Conservation (phyloP, 768 basidiomycete genomes). For the Austroboletus eburneus region DNA sequence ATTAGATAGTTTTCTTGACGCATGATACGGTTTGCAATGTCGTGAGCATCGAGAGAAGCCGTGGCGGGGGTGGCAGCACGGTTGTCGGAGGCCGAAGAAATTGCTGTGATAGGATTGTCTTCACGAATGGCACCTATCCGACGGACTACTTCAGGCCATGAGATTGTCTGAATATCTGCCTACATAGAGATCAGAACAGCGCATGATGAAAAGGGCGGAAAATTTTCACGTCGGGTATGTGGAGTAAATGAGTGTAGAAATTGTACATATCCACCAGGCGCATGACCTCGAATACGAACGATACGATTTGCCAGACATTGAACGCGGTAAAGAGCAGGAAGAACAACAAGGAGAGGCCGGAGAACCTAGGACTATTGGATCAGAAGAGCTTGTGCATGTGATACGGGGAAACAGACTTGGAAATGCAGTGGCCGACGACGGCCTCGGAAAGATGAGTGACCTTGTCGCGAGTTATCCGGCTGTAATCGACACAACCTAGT, state of each 20-base stretch:
- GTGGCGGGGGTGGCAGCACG: slow-evolving; percentile 59
- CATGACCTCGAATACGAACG: slow-evolving; percentile 69
- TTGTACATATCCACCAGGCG: slow-evolving; percentile 92
- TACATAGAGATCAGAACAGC: slow-evolving; percentile 34
- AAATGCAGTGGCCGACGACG: slow-evolving; percentile 77
- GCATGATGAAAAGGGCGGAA: not conserved
- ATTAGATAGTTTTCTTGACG: slow-evolving; percentile 98
- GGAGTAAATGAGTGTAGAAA: slow-evolving; percentile 92
- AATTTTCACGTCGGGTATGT: slow-evolving; percentile 84
- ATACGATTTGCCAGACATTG: slow-evolving; percentile 83
- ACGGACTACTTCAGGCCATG: slow-evolving; percentile 93
- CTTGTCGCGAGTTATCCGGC: slow-evolving; percentile 63
- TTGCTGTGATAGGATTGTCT: slow-evolving; percentile 87
- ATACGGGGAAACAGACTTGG: slow-evolving; percentile 51
- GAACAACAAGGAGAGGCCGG: slow-evolving; percentile 79
- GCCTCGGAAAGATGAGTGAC: slow-evolving; percentile 73
- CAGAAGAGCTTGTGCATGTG: slow-evolving; percentile 5
- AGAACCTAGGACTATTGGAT: slow-evolving; percentile 52
- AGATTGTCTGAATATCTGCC: slow-evolving; percentile 97
- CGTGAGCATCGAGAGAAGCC: slow-evolving; percentile 94
- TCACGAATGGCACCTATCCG: slow-evolving; percentile 87
- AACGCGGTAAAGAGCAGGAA: slow-evolving; percentile 83
- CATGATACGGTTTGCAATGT: slow-evolving; percentile 96
- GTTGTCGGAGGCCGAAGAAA: slow-evolving; percentile 57
- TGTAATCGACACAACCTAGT: slow-evolving; percentile 92